Evolutionary conservation across 2,329 filamentous ascomycete species (phyloP).

Genomic region (Penicillium psychrosexuale): DNA sequence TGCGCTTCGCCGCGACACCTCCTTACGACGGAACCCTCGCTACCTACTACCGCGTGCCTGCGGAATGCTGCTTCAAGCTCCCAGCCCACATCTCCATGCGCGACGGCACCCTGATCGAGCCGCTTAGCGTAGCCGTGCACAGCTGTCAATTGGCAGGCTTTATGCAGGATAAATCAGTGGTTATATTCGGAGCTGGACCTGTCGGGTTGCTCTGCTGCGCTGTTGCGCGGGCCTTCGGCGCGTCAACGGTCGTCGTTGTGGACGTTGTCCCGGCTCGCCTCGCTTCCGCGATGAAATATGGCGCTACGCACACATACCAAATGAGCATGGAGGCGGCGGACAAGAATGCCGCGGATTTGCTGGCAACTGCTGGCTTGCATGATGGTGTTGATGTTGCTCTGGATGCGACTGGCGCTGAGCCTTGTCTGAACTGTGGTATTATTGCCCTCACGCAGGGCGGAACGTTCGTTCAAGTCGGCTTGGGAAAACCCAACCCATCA

Average conservation of each 20-base stretch:
- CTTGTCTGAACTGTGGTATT: constrained; percentile 67
- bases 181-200: constrained; percentile 80
- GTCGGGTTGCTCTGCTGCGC: constrained; percentile 81
- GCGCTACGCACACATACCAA: constrained; percentile 52
- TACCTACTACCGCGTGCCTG: constrained; percentile 73
- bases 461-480: constrained; percentile 75
- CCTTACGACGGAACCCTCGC: constrained; percentile 82
- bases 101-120: constrained; percentile 84
- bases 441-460: constrained; percentile 66
- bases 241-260: constrained; percentile 71
- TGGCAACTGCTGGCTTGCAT: constrained; percentile 57
- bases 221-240: constrained; percentile 76
- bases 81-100: constrained; percentile 59
- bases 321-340: constrained; percentile 60
- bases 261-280: constrained; percentile 67
- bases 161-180: constrained; percentile 69
- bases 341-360: constrained; percentile 68
- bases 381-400: constrained; percentile 69
- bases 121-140: constrained; percentile 77
- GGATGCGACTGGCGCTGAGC: constrained; percentile 72
- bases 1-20: constrained; percentile 86
- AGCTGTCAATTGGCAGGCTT: constrained; percentile 69
- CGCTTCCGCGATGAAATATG: constrained; percentile 67
- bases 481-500: constrained; percentile 76
- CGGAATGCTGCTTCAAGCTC: constrained; percentile 86